Percentiles rank a stretch among this genome's conserved stretches.
Evolutionary conservation across 257 asterid genomes (phyloP).

Genomic region (Anisodus acutangulus): DNA sequence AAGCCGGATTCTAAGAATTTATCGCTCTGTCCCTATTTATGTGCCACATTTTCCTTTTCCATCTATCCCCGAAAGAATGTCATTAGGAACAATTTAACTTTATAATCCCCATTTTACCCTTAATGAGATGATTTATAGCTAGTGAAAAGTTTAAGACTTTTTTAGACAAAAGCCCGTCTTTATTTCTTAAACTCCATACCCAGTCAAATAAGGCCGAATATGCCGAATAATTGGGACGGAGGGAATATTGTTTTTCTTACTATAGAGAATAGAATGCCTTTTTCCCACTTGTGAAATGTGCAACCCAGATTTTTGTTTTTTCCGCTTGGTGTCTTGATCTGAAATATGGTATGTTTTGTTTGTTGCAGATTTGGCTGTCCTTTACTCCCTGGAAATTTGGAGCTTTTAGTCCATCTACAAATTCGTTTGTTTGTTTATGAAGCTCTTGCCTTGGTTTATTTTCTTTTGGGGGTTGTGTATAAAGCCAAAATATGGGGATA

Average conservation of each 20-base stretch:
- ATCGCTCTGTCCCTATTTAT: not conserved
- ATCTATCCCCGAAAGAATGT: not conserved
- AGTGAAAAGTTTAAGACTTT: not conserved
- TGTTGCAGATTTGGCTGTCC: conserved; percentile 12
- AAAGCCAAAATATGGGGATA: not conserved
- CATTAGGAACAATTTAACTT: not conserved
- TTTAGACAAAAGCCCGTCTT: not conserved
- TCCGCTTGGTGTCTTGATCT: not conserved
- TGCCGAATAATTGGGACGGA: not conserved
- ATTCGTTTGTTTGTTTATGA: not conserved
- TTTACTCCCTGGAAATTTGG: not conserved
- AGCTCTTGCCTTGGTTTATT: not conserved
- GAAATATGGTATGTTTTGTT: not conserved
- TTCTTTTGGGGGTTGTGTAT: not conserved
- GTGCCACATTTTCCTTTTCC: not conserved
- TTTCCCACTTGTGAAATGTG: not conserved
- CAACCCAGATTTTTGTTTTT: too few species aligned
- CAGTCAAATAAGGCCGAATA: not conserved
- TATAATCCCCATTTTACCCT: not conserved
- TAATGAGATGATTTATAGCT: not conserved
- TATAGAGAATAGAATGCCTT: not conserved
- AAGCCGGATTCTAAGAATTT: not conserved
- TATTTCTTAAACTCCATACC: not conserved
- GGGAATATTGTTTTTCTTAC: not conserved
- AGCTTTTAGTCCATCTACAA: conserved; percentile 4